Evolutionary conservation across 106 monocot species (phyloP), one percentile per base, ranked within the genome.

Genomic region (Apostasia shenzhenica): DNA sequence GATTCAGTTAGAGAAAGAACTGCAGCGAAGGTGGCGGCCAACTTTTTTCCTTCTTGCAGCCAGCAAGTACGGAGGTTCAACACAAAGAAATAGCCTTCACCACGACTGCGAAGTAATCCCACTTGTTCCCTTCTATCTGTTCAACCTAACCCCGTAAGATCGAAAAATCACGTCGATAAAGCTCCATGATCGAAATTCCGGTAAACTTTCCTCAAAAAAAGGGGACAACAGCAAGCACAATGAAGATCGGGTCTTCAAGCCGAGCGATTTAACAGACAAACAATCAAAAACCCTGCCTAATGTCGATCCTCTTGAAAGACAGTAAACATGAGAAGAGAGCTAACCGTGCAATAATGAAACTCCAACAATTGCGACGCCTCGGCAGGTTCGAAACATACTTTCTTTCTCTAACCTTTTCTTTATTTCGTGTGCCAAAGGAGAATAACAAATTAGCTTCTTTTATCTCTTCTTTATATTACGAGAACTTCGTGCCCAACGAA

Each of bases 221-320:
- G 47, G 54, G 63, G 77, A 65, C 77, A 77, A 77, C 70, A 54
- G 64, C 70, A 65, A 77, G 47, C 77, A 77, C 77, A 65, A 70
- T 46, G 71, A 71, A 63, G 65, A 66, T 56, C 47, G 55, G 41
- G 8, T 6, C 65, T 70, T 66, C 12, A 63, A 77, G 65, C 70
- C 62, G 9, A 61, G 43, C n/a, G 57, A 54, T 42, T 42, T 40
- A 65, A 2, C 1, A 37, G 11, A 54, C 41, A 42, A 54, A 51
- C 52, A 68, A 49, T 7, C 1, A 50, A 63, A 12, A 5, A 37
- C 63, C 37, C 67, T 46, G 48, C 6, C 8, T 14, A 64, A 1
- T 64, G 41, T 14, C 45, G 12, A 63, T 42, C 1, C 9, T 9
- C 10, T 8, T 8, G 1, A 63, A 41, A 45, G 9, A 46, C 6